A percentile compares a stretch with the other conserved stretches of the same genome.
These are phyloP conservation scores for Melastoma candidum DNA, from an alignment of 441 rosid species.

Conservation along the genomic window DNA sequence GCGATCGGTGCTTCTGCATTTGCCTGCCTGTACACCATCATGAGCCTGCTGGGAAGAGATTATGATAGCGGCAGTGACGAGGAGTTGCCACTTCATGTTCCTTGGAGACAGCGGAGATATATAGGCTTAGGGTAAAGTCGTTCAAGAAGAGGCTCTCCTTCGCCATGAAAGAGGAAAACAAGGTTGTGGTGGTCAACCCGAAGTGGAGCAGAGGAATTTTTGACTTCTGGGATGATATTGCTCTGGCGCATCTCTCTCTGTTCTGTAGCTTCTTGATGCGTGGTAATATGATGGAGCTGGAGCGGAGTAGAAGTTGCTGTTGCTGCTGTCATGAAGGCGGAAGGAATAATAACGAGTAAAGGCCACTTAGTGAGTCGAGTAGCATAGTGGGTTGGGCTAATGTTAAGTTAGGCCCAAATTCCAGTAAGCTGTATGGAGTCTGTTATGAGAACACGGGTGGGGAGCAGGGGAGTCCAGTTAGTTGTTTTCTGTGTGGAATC, in stretches of 20 bases:
- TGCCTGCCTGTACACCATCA: conserved; percentile 63
- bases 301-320: too few relatives aligned
- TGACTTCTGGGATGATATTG: conserved; percentile 80
- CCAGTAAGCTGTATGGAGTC: too few relatives aligned
- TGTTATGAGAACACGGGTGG: too few relatives aligned
- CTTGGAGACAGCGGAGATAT: conserved; percentile 23
- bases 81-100: conserved; percentile 42
- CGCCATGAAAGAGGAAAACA: conserved; percentile 33
- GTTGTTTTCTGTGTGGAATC: too few relatives aligned
- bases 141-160: conserved; percentile 61
- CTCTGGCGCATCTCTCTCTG: conserved; percentile 68
- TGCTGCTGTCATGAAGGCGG: too few relatives aligned
- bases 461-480: too few relatives aligned
- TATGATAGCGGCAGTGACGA: conserved; percentile 45
- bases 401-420: too few relatives aligned
- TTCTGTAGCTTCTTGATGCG: conserved; percentile 34
- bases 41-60: conserved; percentile 85
- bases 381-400: too few relatives aligned
- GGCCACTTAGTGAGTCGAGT: too few relatives aligned
- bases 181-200: conserved; percentile 39
- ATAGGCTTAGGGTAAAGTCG: conserved; percentile 17
- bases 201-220: conserved; percentile 78
- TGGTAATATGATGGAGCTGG: too few relatives aligned
- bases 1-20: conserved; percentile 85
- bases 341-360: too few relatives aligned